Base-by-base conservation (phyloP, 257 asterid genomes). In the Ballota nigra region DNA sequence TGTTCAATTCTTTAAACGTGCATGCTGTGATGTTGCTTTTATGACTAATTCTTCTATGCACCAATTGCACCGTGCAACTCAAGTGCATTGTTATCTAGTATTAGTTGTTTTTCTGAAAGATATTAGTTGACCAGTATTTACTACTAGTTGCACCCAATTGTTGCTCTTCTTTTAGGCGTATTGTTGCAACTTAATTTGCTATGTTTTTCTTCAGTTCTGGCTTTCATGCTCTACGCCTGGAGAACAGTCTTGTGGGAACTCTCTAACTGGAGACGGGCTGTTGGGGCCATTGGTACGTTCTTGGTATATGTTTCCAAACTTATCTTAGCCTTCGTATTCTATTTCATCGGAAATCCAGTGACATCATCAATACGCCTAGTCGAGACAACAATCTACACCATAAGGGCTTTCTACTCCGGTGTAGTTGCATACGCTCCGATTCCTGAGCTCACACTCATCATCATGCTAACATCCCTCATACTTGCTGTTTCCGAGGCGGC, bases 221-320 rank as follows among this genome's bases (percentile, higher is more conserved):
- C 85, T 53, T 83, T 94, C 79, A 68, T 80, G 80, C 72, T 89
- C 33, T 91, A 89, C 68, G 70, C 93, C 9, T 94, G 97, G 97
- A 89, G 99, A 82, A 82, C 89, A 1, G 98, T 91, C 71, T 71
- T 89, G 62, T 91, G 97, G 99, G 98, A 94, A 75, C 88, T 94
- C 29, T 81, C 85, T 11, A 88, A 87, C 84, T 94, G 98, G 98
- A 86, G 65, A 69, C 80, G 69, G 26, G 55, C 85, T 1, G 58
- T 61, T 23, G 71, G 49, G 8, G 80, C 80, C 40, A 52, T 88
- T 20, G 69, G 82, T 38, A 57, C 16, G 26, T 76, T 84, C 82
- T 45, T 82, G 10, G 81, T 77, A n/a, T 85, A 83, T 83, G 69
- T 88, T 66, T 77, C 84, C 6, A 85, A 85, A 83, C 77, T 91